Evolutionary conservation across 2,329 filamentous ascomycete species (phyloP).

Genomic region (Botryotinia globosa): DNA sequence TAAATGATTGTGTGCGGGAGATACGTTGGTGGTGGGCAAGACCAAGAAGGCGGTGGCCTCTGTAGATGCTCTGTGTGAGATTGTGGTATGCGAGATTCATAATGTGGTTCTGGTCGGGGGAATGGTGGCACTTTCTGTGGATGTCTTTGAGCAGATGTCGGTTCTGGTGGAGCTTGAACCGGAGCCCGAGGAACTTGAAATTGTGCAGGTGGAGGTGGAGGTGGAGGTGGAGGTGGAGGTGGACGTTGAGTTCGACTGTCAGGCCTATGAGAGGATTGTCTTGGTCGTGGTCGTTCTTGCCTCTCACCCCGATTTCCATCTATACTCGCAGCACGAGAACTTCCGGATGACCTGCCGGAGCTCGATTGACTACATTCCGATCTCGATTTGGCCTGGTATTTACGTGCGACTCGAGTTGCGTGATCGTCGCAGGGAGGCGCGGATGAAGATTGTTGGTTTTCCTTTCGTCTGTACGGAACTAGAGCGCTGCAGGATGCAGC

Average conservation of each 20-base stretch:
- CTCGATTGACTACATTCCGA: background rate
- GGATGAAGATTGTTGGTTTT: background rate
- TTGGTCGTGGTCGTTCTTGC: background rate
- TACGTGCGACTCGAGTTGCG: background rate
- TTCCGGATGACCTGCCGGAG: background rate
- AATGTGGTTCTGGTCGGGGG: background rate
- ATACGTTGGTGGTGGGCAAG: background rate
- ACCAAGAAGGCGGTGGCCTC: background rate
- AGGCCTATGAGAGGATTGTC: background rate
- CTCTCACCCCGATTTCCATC: background rate
- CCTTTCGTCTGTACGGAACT: background rate
- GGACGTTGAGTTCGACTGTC: background rate
- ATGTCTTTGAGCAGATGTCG: background rate
- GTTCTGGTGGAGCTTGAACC: background rate
- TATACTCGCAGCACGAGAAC: background rate
- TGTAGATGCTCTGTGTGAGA: too few relatives aligned
- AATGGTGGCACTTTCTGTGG: background rate
- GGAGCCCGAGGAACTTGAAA: background rate
- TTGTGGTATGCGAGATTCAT: too few relatives aligned
- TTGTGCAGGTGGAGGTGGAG: background rate
- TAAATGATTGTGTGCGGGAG: accelerated
- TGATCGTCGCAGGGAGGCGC: background rate
- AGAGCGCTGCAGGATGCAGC: background rate
- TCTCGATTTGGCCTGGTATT: background rate
- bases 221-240: background rate